phyloP scores from a whole-genome alignment of 1,139 yeast genomes.

The Suhomyces atakaporum region DNA sequence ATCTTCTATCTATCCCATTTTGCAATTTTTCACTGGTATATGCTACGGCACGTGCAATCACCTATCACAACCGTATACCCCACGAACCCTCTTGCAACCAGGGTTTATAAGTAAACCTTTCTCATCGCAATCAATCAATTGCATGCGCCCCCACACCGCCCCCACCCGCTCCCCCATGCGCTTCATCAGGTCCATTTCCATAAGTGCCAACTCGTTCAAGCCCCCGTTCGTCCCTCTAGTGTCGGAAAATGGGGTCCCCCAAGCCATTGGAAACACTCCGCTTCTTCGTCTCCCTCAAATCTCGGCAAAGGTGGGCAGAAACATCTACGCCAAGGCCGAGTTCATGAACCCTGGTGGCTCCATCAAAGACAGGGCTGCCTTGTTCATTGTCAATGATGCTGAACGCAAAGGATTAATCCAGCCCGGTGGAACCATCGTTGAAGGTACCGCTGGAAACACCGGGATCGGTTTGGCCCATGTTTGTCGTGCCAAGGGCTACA shows the following conservation, averaged over 20 bases:
- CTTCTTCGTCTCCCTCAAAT: conserved; percentile 64
- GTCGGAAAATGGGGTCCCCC: conserved; percentile 63
- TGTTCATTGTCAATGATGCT: conserved; percentile 75
- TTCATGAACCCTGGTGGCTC: conserved; percentile 95
- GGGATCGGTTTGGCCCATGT: conserved; percentile 91
- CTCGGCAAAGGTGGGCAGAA: conserved; percentile 65
- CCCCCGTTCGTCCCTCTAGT: conserved; percentile 62
- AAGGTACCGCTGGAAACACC: conserved; percentile 66
- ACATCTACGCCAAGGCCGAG: conserved; percentile 87
- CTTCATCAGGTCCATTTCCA: conserved; percentile 27
- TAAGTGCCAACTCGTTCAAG: conserved; percentile 24
- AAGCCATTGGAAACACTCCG: conserved; percentile 89
- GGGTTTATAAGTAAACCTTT: no score
- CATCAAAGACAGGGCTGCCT: conserved; percentile 89
- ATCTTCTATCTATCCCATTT: no score
- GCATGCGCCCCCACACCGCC: no score
- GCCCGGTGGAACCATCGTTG: conserved; percentile 63
- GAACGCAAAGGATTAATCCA: conserved; percentile 65
- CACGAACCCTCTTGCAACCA: no score
- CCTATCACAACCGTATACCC: no score
- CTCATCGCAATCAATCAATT: no score
- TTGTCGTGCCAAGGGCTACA: conserved; percentile 79
- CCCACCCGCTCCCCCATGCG: no score
- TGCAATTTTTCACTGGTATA: no score
- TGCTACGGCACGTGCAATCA: no score